These are phyloP conservation scores for Leccinum disarticulatum DNA, from an alignment of 768 basidiomycete species.

Conservation along the genomic window DNA sequence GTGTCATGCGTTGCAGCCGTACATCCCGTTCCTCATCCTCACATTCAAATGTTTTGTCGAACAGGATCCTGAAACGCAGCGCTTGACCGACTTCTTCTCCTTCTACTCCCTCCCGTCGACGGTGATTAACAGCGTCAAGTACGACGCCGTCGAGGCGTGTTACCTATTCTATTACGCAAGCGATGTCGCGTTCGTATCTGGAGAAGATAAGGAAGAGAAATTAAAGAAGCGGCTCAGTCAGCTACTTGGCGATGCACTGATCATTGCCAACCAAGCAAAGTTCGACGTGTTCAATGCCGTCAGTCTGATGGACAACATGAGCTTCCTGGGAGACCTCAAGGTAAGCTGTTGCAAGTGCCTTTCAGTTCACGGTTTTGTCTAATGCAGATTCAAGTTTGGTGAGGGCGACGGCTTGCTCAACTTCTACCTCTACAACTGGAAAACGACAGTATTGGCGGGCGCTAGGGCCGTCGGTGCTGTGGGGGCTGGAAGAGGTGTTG, in stretches of 20 bases:
- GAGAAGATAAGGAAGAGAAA: conserved; percentile 56
- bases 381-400: conserved; percentile 68
- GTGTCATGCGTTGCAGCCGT: background rate
- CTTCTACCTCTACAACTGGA: conserved; percentile 95
- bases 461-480: conserved; percentile 47
- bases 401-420: conserved; percentile 88
- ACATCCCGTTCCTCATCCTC: background rate
- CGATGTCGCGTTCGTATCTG: conserved; percentile 63
- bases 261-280: conserved; percentile 76
- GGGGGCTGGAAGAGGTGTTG: conserved; percentile 77
- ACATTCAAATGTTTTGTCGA: background rate
- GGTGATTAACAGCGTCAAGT: conserved; percentile 74
- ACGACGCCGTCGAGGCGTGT: conserved; percentile 81
- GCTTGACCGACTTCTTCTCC: conserved; percentile 94
- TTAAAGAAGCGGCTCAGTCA: conserved; percentile 69
- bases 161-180: conserved; percentile 97
- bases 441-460: conserved; percentile 78
- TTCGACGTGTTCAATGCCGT: conserved; percentile 98
- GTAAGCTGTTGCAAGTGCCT: conserved; percentile 38
- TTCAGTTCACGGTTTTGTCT: background rate
- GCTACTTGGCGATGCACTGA: conserved; percentile 77
- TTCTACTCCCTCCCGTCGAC: conserved; percentile 97
- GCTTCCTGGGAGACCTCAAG: conserved; percentile 81
- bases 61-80: conserved; percentile 78
- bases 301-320: conserved; percentile 91